Evolutionary conservation across 805 yeast genomes (phyloP).

Genomic region (Nakazawaea ishiwadae): DNA sequence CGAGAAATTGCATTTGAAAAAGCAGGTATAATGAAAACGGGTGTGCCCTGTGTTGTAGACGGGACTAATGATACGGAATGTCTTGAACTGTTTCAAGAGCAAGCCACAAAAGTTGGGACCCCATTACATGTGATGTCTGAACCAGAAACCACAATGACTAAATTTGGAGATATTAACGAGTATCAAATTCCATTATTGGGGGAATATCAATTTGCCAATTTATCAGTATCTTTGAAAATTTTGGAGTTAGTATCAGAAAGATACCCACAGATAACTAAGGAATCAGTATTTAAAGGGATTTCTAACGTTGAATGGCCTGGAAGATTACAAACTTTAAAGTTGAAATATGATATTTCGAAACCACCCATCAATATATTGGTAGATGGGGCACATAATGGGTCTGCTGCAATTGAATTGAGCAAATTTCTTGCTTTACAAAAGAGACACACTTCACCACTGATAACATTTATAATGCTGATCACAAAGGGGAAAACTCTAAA

Average conservation of each 20-base stretch:
- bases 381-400: constrained; percentile 92
- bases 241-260: constrained; percentile 31
- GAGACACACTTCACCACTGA: constrained; percentile 18
- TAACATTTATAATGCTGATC: constrained; percentile 66
- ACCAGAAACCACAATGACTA: constrained; percentile 5
- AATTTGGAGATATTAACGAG: constrained; percentile 14
- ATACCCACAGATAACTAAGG: constrained; percentile 20
- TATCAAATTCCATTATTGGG: constrained; percentile 60
- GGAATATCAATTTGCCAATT: constrained; percentile 64
- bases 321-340: constrained; percentile 53
- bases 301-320: constrained; percentile 76
- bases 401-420: constrained; percentile 73
- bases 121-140: constrained; percentile 17
- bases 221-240: constrained; percentile 62
- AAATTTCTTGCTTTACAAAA: constrained; percentile 37
- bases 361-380: constrained; percentile 39
- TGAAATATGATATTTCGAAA: constrained; percentile 21
- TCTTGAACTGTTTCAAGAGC: constrained; percentile 35
- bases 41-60: constrained; percentile 66
- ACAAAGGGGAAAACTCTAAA: constrained; percentile 66
- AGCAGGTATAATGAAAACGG: constrained; percentile 75
- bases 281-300: constrained; percentile 46
- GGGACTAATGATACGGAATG: constrained; percentile 55
- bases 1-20: constrained; percentile 69
- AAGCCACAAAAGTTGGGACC: constrained; percentile 30